A percentile compares a stretch with the other conserved stretches of the same genome.
Conservation (phyloP, 2,329 filamentous ascomycete genomes). For the Aspergillus neoniger region DNA sequence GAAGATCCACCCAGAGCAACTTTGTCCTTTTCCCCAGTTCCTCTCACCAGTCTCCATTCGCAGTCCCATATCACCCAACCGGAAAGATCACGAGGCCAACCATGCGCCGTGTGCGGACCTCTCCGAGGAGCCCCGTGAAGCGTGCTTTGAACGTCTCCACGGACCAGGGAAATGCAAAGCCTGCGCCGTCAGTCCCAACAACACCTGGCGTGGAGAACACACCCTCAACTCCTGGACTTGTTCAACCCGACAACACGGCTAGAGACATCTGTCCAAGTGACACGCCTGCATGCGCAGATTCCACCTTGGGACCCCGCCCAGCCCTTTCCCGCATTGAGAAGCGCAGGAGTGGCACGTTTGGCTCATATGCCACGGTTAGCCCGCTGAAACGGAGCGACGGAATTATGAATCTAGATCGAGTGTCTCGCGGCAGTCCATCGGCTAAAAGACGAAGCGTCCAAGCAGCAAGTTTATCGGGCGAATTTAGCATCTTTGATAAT, state of each 20-base stretch:
- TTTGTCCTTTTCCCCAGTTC: conserved; percentile 52
- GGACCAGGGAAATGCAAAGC: conserved; percentile 69
- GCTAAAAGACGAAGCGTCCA: conserved; percentile 89
- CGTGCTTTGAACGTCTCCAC: conserved; percentile 70
- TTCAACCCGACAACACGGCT: conserved; percentile 26
- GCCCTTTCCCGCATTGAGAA: conserved; percentile 52
- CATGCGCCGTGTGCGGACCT: conserved; percentile 60
- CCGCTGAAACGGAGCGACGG: conserved; percentile 91
- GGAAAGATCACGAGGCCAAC: conserved; percentile 58
- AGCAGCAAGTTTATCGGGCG: conserved; percentile 63
- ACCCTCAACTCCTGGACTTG: conserved; percentile 32
- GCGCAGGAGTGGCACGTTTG: conserved; percentile 50
- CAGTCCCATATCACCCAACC: conserved; percentile 67
- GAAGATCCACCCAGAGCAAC: conserved; percentile 55
- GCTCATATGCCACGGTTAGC: conserved; percentile 64
- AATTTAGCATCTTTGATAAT: conserved; percentile 76
- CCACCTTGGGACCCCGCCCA: conserved; percentile 36
- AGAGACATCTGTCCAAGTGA: conserved; percentile 44
- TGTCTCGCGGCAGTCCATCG: conserved; percentile 77
- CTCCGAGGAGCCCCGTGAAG: conserved; percentile 78
- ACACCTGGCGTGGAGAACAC: conserved; percentile 51
- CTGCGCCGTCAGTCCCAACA: conserved; percentile 51
- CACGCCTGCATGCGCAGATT: conserved; percentile 28
- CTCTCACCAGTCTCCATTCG: conserved; percentile 55
- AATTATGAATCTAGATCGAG: conserved; percentile 81